Conservation (phyloP, 345 rosid species). For the Diplotaxis tenuifolia region DNA sequence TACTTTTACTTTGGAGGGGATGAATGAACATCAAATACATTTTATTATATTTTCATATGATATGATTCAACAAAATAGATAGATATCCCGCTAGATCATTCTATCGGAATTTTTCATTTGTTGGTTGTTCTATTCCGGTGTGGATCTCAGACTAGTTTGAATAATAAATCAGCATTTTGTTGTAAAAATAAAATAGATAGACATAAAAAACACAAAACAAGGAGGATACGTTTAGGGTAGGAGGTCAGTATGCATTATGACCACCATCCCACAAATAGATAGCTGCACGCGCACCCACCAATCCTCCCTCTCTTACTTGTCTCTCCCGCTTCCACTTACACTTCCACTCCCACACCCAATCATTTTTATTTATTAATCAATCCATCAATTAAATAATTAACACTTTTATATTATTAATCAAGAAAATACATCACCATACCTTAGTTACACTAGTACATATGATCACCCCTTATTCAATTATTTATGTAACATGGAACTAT, state of each 20-base stretch:
- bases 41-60: neutral
- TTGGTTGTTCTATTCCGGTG: too few relatives aligned
- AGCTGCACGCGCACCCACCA: conserved; percentile 78
- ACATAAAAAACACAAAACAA: neutral
- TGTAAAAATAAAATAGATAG: neutral
- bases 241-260: conserved; percentile 43
- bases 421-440: conserved; percentile 20
- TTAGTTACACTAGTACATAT: too few relatives aligned
- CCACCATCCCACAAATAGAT: conserved; percentile 58
- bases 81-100: too few relatives aligned
- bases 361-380: conserved; percentile 28
- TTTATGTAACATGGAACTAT: conserved; percentile 15
- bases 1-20: neutral
- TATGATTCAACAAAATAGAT: neutral
- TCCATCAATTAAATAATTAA: neutral
- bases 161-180: too few relatives aligned
- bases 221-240: neutral
- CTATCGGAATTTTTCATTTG: too few relatives aligned
- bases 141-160: too few relatives aligned
- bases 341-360: conserved; percentile 9
- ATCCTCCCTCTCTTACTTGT: conserved; percentile 37
- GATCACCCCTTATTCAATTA: conserved; percentile 9
- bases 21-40: neutral
- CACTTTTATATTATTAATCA: neutral
- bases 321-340: conserved; percentile 28